These are phyloP conservation scores for Hysterium pulicare DNA, from an alignment of 2,329 filamentous ascomycete species.

Conservation along the genomic window DNA sequence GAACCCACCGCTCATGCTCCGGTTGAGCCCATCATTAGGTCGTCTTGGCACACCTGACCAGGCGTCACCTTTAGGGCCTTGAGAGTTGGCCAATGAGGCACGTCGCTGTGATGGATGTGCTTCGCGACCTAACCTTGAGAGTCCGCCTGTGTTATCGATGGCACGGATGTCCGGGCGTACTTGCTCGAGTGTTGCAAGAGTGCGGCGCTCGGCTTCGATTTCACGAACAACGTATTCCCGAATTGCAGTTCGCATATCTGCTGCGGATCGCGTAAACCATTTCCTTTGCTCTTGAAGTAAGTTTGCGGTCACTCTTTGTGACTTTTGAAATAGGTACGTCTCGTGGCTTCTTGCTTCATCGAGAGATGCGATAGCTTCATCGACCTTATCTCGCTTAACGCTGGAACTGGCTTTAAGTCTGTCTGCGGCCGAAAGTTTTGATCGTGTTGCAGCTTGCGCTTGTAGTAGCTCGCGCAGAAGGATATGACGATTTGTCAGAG, in stretches of 20 bases:
- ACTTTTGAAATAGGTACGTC: conserved; percentile 77
- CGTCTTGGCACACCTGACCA: conserved; percentile 93
- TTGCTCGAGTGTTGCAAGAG: conserved; percentile 86
- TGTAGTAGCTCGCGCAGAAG: conserved; percentile 89
- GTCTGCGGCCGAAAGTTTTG: conserved; percentile 81
- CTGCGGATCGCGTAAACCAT: conserved; percentile 84
- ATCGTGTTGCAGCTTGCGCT: conserved; percentile 80
- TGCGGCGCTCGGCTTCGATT: conserved; percentile 91
- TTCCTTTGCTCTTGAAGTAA: conserved; percentile 82
- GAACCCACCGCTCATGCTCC: conserved; percentile 72
- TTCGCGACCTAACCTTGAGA: conserved; percentile 86
- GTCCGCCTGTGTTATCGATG: conserved; percentile 85
- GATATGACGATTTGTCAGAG: conserved; percentile 94
- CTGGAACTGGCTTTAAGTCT: conserved; percentile 81
- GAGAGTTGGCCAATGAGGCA: conserved; percentile 75
- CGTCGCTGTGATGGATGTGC: conserved; percentile 73
- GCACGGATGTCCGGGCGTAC: conserved; percentile 89
- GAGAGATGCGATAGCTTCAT: conserved; percentile 88
- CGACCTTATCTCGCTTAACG: conserved; percentile 91
- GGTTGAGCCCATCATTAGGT: conserved; percentile 67
- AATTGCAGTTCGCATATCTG: conserved; percentile 78
- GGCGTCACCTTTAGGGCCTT: conserved; percentile 95
- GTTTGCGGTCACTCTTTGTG: conserved; percentile 82
- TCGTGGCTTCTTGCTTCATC: conserved; percentile 85
- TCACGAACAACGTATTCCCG: conserved; percentile 91